Percentiles rank a stretch among this genome's conserved stretches.
phyloP scores from a whole-genome alignment of 306 rosid genomes.

The Cyamopsis tetragonoloba region DNA sequence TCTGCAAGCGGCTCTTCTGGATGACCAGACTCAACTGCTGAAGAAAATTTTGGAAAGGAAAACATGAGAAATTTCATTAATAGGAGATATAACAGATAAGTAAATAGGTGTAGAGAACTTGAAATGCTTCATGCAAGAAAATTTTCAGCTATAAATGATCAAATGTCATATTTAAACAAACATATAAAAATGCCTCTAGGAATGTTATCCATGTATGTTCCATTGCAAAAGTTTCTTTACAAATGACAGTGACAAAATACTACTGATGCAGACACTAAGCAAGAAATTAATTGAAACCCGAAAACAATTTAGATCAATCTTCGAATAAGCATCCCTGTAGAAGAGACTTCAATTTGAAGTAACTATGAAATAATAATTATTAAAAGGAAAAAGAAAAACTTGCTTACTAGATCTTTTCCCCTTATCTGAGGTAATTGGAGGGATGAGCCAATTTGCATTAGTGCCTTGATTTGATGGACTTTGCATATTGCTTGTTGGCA shows the following conservation, averaged over 20 bases:
- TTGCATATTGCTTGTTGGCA: conserved; percentile 14
- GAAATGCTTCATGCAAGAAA: conserved; percentile 3
- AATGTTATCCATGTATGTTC: background rate
- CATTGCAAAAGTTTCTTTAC: background rate
- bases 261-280: background rate
- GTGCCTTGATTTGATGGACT: conserved; percentile 28
- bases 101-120: background rate
- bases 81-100: background rate
- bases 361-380: background rate
- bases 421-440: conserved; percentile 22
- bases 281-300: background rate
- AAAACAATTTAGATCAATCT: background rate
- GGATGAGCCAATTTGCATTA: conserved; percentile 36
- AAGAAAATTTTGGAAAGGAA: background rate
- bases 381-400: background rate
- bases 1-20: conserved; percentile 2
- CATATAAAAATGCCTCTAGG: background rate
- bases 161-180: background rate
- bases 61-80: conserved; percentile 1
- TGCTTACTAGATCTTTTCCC: conserved; percentile 21
- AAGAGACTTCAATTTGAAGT: conserved; percentile 9
- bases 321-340: conserved; percentile 9
- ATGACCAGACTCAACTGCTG: background rate
- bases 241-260: background rate
- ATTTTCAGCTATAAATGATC: background rate